Evolutionary conservation across 441 rosid species (phyloP).

Genomic region (Eruca vesicaria): DNA sequence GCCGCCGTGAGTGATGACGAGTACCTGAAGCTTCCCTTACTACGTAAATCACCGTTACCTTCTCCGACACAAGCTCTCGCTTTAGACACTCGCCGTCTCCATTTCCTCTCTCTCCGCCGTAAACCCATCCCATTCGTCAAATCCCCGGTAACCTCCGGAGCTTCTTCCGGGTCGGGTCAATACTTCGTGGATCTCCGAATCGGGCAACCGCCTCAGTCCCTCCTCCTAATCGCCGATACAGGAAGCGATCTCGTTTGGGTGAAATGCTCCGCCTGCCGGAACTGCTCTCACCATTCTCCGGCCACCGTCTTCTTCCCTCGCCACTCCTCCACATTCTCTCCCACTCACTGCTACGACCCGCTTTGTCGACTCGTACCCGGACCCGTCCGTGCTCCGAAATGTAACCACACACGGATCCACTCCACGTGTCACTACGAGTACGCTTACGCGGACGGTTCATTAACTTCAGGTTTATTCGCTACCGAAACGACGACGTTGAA

Average conservation of each 20-base stretch:
- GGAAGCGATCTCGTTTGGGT: constrained; percentile 90
- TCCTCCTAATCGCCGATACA: constrained; percentile 72
- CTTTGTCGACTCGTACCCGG: constrained; percentile 55
- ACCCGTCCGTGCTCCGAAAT: constrained; percentile 43
- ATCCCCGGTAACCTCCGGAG: constrained; percentile 69
- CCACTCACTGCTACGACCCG: constrained; percentile 60
- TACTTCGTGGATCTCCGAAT: constrained; percentile 70
- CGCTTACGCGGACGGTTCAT: constrained; percentile 69
- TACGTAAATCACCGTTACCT: constrained; percentile 45
- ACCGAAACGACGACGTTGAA: constrained; percentile 56
- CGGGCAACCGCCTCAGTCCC: constrained; percentile 74
- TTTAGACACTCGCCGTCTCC: constrained; percentile 51
- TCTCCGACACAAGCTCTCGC: constrained; percentile 47
- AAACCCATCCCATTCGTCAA: constrained; percentile 31
- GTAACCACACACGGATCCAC: constrained; percentile 60
- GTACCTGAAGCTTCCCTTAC: constrained; percentile 63
- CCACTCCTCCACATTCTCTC: constrained; percentile 68
- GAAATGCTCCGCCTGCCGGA: constrained; percentile 66
- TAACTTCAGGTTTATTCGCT: constrained; percentile 64
- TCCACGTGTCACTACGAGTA: constrained; percentile 78
- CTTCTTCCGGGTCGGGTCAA: constrained; percentile 75
- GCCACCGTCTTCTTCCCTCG: constrained; percentile 69
- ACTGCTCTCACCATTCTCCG: constrained; percentile 58
- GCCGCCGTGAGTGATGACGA: constrained; percentile 26
- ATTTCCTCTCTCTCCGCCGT: constrained; percentile 33